A percentile compares a stretch with the other conserved stretches of the same genome.
These are phyloP conservation scores for Alnus glutinosa DNA, from an alignment of 306 rosid genomes.

Conservation along the genomic window DNA sequence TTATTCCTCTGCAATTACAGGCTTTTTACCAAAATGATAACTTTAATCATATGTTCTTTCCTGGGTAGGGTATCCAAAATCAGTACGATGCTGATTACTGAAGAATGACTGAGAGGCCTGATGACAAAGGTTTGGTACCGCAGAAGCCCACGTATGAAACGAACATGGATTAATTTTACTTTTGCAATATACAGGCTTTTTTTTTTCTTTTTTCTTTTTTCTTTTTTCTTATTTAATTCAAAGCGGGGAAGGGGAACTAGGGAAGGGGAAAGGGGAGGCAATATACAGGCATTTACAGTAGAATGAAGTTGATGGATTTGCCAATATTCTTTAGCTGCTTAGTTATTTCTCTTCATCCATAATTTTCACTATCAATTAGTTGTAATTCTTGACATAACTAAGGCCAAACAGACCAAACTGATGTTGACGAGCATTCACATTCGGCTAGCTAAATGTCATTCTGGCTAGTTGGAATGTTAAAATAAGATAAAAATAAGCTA, in stretches of 20 bases:
- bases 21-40: conserved; percentile 24
- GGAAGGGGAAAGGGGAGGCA: no score
- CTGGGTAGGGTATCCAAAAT: background rate
- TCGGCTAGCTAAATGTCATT: no score
- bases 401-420: background rate
- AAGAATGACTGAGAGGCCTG: background rate
- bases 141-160: no score
- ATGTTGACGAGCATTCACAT: background rate
- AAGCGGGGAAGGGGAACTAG: no score
- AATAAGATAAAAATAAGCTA: no score
- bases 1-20: conserved; percentile 33
- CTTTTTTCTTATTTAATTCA: no score
- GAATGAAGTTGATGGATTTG: background rate
- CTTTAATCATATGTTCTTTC: conserved; percentile 27
- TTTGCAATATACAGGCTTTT: no score
- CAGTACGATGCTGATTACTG: background rate
- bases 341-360: conserved; percentile 1
- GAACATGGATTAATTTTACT: no score
- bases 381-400: background rate
- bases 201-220: no score
- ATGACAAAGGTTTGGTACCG: background rate
- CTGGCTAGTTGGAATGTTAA: no score
- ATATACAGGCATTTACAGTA: no score
- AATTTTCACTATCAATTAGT: conserved; percentile 1
- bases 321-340: background rate